Conservation (phyloP, 768 basidiomycete species). For the Suillus americanus region DNA sequence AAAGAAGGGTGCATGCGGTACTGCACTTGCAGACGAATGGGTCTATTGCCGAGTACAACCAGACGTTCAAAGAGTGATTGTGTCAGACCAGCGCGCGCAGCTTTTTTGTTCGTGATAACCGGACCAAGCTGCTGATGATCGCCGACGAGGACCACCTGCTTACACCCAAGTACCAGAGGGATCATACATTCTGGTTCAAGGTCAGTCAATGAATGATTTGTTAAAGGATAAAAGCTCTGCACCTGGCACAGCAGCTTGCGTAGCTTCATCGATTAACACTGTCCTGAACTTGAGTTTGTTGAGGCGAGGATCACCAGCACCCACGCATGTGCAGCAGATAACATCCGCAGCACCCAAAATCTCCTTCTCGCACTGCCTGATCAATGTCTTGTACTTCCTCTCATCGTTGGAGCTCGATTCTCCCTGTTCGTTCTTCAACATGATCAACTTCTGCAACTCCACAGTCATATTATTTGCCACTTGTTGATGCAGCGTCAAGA, state of each 20-base stretch:
- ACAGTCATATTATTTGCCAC: conserved; percentile 95
- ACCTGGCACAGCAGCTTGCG: conserved; percentile 97
- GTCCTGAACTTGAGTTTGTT: conserved; percentile 98
- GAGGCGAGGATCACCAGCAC: conserved; percentile 93
- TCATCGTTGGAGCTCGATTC: conserved; percentile 97
- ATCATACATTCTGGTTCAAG: conserved; percentile 69
- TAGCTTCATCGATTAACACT: conserved; percentile 97
- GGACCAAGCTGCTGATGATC: no score
- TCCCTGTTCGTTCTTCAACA: conserved; percentile 96
- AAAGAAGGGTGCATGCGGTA: conserved; percentile 77
- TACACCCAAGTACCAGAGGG: no score
- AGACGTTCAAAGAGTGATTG: conserved; percentile 75
- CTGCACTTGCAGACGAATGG: conserved; percentile 76
- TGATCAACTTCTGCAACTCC: conserved; percentile 96
- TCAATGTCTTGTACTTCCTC: conserved; percentile 95
- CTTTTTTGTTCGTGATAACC: no score
- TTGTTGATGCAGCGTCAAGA: conserved; percentile 95
- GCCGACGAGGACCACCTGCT: no score
- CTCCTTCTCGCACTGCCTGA: conserved; percentile 96
- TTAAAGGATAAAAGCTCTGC: conserved; percentile 18
- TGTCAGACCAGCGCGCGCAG: no score
- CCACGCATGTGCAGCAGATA: conserved; percentile 98
- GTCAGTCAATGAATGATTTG: conserved; percentile 15
- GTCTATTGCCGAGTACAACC: conserved; percentile 90
- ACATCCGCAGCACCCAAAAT: conserved; percentile 94